These are phyloP conservation scores for Elaeis oleifera DNA, from an alignment of 202 grass and related monocot genomes.

Conservation along the genomic window DNA sequence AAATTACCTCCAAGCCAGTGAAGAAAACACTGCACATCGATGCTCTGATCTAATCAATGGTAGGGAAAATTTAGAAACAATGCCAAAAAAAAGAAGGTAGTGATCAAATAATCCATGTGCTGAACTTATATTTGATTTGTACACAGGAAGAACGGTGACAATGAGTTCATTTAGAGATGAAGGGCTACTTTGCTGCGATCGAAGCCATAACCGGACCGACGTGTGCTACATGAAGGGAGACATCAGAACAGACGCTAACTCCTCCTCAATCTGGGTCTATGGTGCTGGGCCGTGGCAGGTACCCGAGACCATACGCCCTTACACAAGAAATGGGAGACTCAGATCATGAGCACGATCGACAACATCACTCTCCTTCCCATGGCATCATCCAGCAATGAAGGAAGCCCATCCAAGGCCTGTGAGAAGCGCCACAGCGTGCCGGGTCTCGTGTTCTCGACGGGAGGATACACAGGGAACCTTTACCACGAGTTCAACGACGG, in stretches of 20 bases:
- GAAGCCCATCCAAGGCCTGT: slow-evolving; percentile 27
- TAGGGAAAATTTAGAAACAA: slow-evolving; percentile 19
- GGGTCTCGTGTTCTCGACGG: slow-evolving; percentile 79
- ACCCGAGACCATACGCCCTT: slow-evolving; percentile 57
- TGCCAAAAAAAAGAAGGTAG: neutral
- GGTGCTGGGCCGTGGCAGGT: slow-evolving; percentile 28
- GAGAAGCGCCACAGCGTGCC: slow-evolving; percentile 68
- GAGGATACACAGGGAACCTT: slow-evolving; percentile 89
- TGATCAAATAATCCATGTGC: neutral
- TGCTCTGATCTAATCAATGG: slow-evolving; percentile 72
- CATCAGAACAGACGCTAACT: slow-evolving; percentile 47
- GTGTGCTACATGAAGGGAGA: slow-evolving; percentile 75
- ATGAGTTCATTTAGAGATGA: slow-evolving; percentile 17
- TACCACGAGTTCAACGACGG: slow-evolving; percentile 96
- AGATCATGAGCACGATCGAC: slow-evolving; percentile 67
- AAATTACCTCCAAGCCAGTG: slow-evolving; percentile 47
- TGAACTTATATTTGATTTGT: no score
- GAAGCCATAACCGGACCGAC: slow-evolving; percentile 81
- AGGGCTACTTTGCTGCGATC: slow-evolving; percentile 65
- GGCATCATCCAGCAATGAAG: neutral
- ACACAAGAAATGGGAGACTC: slow-evolving; percentile 78
- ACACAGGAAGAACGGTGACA: slow-evolving; percentile 44
- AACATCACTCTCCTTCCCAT: slow-evolving; percentile 46
- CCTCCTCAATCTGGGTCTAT: slow-evolving; percentile 54
- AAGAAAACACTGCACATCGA: slow-evolving; percentile 61